A percentile compares a stretch with the other conserved stretches of the same genome.
phyloP scores from a whole-genome alignment of 2,329 filamentous ascomycete genomes.

The Trichoderma brevicompactum region DNA sequence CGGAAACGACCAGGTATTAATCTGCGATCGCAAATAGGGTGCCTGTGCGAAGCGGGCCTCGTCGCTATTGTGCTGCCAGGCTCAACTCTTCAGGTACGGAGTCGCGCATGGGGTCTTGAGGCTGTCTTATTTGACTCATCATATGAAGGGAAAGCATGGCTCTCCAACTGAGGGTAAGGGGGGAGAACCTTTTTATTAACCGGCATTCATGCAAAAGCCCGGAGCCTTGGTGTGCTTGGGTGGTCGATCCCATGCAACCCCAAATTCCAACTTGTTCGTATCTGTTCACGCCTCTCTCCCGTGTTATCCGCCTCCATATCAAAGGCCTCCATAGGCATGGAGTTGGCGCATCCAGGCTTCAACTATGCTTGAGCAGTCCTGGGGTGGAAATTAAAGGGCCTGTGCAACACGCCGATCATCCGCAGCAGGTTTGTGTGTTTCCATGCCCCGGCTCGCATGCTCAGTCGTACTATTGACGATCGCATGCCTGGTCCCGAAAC shows the following conservation, averaged over 20 bases:
- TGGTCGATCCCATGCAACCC: background rate
- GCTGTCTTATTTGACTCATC: constrained; percentile 8
- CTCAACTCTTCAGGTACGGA: background rate
- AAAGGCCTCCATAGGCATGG: background rate
- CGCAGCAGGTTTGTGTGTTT: constrained; percentile 1
- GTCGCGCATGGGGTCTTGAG: background rate
- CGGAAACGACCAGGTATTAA: background rate
- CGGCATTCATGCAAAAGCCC: background rate
- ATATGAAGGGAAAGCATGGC: background rate
- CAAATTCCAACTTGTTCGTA: background rate
- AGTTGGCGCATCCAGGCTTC: too few species aligned
- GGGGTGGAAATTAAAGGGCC: constrained; percentile 24
- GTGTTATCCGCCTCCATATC: constrained; percentile 1
- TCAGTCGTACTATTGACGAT: background rate
- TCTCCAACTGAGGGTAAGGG: background rate
- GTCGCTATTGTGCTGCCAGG: background rate
- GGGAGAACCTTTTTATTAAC: background rate
- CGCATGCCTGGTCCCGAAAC: constrained; percentile 13
- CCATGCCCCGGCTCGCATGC: constrained; percentile 3
- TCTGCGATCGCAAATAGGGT: constrained; percentile 1
- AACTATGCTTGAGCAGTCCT: background rate
- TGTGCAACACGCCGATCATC: constrained; percentile 12
- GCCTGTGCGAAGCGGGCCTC: background rate
- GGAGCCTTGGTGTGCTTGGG: background rate
- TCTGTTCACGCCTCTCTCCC: background rate